Conservation (phyloP, 495 filamentous ascomycete species). For the Aspergillus conjunctus region DNA sequence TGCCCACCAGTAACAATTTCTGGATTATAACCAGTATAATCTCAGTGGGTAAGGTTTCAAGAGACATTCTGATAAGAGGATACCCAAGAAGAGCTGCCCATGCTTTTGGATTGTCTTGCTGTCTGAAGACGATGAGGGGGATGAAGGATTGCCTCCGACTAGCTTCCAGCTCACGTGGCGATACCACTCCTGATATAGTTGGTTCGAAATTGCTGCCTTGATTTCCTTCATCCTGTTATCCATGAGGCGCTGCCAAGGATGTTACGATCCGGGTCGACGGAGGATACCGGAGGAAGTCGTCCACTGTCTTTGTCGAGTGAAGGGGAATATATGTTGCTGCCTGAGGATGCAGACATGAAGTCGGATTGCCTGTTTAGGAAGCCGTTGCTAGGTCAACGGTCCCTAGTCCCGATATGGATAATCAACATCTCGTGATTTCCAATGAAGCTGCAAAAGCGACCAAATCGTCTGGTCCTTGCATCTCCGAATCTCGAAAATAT, state of each 20-base stretch:
- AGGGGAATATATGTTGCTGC: background rate
- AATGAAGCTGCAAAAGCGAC: background rate
- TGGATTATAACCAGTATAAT: background rate
- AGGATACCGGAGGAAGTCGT: too few species aligned
- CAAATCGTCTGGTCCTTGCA: conserved; percentile 13
- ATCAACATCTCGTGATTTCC: conserved; percentile 18
- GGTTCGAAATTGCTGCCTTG: background rate
- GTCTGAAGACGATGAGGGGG: too few species aligned
- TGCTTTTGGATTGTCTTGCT: too few species aligned
- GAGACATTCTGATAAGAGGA: background rate
- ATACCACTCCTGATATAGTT: too few species aligned
- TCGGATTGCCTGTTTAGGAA: conserved; percentile 5
- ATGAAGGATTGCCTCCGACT: too few species aligned
- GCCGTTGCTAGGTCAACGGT: conserved; percentile 24
- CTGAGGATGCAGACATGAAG: conserved; percentile 18
- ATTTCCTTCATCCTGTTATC: background rate
- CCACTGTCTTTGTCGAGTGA: too few species aligned
- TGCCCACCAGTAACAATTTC: background rate
- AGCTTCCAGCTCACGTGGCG: too few species aligned
- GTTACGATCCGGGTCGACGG: too few species aligned
- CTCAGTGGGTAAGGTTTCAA: background rate
- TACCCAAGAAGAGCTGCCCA: too few species aligned
- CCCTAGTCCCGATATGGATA: conserved; percentile 16
- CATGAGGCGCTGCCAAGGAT: background rate
- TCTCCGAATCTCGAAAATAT: conserved; percentile 2